Evolutionary conservation across 352 stramenopile species (phyloP), one percentile per base, ranked within the genome.

Genomic region (Salisapilia sapeloensis): DNA sequence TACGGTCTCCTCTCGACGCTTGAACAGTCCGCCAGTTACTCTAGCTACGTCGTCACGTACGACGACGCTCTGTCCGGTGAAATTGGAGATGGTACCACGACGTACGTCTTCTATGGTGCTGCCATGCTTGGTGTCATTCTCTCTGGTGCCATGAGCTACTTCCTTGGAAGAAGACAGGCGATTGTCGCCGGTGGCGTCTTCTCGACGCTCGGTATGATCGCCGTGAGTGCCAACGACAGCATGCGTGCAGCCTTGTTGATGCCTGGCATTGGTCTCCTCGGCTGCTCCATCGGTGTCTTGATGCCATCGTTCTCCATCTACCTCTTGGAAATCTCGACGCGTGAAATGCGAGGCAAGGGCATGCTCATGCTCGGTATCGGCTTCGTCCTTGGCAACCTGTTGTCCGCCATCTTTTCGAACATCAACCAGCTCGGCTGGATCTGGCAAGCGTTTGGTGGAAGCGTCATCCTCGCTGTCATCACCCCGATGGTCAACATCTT

Each of bases 241-340:
- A 46, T 74, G 8, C 54, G 59, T 18, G 53, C 45, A 16, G 56
- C 40, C 0, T 29, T 80, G 18, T 39, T 86, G 16, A 40, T 81
- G 18, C 58, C 63, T 31, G 63, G 66, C 20, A 62, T 83, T 18
- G 53, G 56, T 30, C 38, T 78, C 13, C 54, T 86, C n/a, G 61
- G 63, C 4, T 48, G 45, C 13, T 56, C 70, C 0, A 50, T 78
- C 20, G 70, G 70, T 24, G 56, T 86, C 16, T 35, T 86, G 14
- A 32, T 83, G n/a, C 70, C 67, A 4, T 72, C 66, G 9, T 38
- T 86, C 14, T 50, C 63, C 1, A 55, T 80, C 27, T 86, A 86
- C 51, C 80, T 80, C 33, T 86, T 50, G 32, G 70, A 86, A 27
- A 86, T 86, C 33, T 77, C 70, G 27, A 81, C 70, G 11, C 64